phyloP scores from a whole-genome alignment of 306 rosid species.

The Pyrus bretschneideri region DNA sequence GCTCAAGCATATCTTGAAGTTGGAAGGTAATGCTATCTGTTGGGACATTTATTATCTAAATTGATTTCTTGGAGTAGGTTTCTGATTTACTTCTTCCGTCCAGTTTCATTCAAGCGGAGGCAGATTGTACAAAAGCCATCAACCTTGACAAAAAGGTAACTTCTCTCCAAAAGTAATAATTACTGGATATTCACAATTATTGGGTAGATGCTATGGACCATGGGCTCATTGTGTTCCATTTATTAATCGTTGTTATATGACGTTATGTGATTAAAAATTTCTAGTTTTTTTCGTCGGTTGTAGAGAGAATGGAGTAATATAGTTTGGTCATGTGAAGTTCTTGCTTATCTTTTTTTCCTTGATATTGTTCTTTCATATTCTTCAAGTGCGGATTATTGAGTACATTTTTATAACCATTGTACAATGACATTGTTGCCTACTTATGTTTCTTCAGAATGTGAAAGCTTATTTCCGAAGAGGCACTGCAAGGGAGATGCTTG shows the following conservation, averaged over 20 bases:
- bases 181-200: background rate
- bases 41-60: conserved; percentile 2
- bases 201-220: background rate
- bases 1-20: conserved; percentile 86
- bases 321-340: background rate
- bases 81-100: conserved; percentile 19
- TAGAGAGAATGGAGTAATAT: background rate
- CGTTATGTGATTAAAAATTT: background rate
- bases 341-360: background rate
- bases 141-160: conserved; percentile 80
- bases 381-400: background rate
- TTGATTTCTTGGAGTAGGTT: conserved; percentile 12
- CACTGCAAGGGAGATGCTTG: conserved; percentile 87
- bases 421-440: background rate
- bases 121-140: conserved; percentile 79
- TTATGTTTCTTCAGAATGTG: conserved; percentile 55
- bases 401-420: background rate
- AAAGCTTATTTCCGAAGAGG: conserved; percentile 93
- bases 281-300: background rate
- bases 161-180: background rate
- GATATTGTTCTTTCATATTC: background rate
- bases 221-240: background rate
- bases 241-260: background rate
- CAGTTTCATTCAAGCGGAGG: conserved; percentile 84
- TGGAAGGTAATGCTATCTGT: conserved; percentile 49